These are phyloP conservation scores for Nicotiana tomentosiformis DNA, from an alignment of 257 asterid species.

Conservation along the genomic window DNA sequence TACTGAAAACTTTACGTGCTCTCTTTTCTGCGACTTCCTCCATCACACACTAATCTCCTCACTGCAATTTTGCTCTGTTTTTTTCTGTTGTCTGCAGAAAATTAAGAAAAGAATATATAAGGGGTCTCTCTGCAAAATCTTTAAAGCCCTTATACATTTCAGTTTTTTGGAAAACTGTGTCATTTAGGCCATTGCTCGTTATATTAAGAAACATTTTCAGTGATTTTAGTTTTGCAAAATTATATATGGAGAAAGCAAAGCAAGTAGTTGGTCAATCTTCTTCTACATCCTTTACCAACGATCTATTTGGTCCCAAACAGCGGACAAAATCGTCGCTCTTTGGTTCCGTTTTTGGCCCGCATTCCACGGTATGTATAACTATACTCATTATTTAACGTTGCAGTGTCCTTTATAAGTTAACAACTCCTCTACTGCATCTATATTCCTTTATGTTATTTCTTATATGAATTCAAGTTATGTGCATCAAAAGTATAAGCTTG, in stretches of 20 bases:
- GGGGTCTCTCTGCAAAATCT: background rate
- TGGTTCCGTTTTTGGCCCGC: slow-evolving; percentile 61
- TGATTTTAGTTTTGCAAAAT: background rate
- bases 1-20: slow-evolving; percentile 14
- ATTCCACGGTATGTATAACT: slow-evolving; percentile 37
- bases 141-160: background rate
- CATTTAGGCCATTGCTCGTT: background rate
- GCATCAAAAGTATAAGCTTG: background rate
- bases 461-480: background rate
- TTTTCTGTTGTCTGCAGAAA: background rate
- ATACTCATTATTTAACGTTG: no score
- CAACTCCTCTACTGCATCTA: background rate
- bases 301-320: slow-evolving; percentile 69
- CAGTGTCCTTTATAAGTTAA: no score
- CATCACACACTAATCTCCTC: background rate
- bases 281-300: slow-evolving; percentile 39
- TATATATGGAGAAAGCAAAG: slow-evolving; percentile 61
- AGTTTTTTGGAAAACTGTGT: background rate
- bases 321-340: slow-evolving; percentile 17
- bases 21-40: background rate
- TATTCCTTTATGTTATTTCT: background rate
- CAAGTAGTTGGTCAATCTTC: slow-evolving; percentile 26
- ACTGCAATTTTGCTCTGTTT: background rate
- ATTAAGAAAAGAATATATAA: no score
- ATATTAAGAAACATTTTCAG: background rate